Evolutionary conservation across 192 early-diverging fungal genomes (phyloP).

Genomic region (Coemansia sp.): DNA sequence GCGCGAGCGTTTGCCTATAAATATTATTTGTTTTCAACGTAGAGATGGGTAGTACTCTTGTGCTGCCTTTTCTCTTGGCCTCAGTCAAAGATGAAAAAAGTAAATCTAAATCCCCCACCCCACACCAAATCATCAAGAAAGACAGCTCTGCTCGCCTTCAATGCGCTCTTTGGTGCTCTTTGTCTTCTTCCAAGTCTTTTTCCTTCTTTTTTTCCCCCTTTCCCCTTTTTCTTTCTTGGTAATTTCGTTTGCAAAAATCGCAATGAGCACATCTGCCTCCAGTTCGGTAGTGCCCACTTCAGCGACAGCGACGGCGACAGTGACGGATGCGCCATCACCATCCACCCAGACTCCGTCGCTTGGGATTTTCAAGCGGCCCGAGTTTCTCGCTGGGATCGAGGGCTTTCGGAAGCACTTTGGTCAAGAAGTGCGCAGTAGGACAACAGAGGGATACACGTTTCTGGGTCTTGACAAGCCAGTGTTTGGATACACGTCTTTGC

Average conservation of each 20-base stretch:
- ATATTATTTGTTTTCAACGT: not conserved
- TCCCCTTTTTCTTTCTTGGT: not conserved
- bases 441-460: slow-evolving; percentile 47
- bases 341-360: slow-evolving; percentile 9
- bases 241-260: not conserved
- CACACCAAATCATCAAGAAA: not conserved
- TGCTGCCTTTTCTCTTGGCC: not conserved
- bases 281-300: slow-evolving; percentile 6
- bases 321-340: not conserved
- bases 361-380: slow-evolving; percentile 21
- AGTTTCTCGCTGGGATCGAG: slow-evolving; percentile 32
- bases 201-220: not conserved
- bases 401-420: slow-evolving; percentile 50
- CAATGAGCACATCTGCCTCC: slow-evolving; percentile 12
- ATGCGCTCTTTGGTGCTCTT: too few relatives aligned
- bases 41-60: not conserved
- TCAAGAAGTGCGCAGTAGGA: slow-evolving; percentile 20
- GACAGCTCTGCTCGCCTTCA: too few relatives aligned
- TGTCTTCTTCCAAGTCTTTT: too few relatives aligned
- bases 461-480: slow-evolving; percentile 26
- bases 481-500: not conserved
- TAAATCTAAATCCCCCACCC: not conserved
- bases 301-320: slow-evolving; percentile 10
- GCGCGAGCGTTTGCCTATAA: not conserved
- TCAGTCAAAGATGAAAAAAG: too few relatives aligned